A percentile compares a stretch with the other conserved stretches of the same genome.
Conservation (phyloP, 208 protist genomes). For the Acanthamoeba lenticulata region DNA sequence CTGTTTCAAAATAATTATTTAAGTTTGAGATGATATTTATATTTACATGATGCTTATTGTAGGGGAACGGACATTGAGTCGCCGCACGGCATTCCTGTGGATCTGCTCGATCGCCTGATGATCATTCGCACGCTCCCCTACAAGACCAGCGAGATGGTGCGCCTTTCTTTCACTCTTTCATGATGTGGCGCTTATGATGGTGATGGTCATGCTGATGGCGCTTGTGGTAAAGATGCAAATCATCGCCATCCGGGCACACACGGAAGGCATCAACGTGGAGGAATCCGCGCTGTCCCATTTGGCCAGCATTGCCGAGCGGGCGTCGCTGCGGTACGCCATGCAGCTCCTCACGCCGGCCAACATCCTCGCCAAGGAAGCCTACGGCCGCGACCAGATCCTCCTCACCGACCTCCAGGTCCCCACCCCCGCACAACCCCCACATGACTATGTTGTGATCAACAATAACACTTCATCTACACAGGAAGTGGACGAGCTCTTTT, state of each 20-base stretch:
- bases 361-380: slow-evolving; percentile 94
- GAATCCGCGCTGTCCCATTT: slow-evolving; percentile 93
- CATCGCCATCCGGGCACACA: slow-evolving; percentile 94
- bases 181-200: too few species aligned
- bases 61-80: slow-evolving; percentile 97
- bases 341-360: slow-evolving; percentile 98
- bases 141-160: slow-evolving; percentile 91
- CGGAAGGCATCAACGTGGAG: slow-evolving; percentile 95
- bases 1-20: too few species aligned
- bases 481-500: slow-evolving; percentile 96
- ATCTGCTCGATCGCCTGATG: slow-evolving; percentile 99
- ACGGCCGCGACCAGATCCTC: slow-evolving; percentile 92
- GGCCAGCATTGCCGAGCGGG: slow-evolving; percentile 92
- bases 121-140: slow-evolving; percentile 99
- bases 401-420: slow-evolving; percentile 84
- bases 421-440: background rate
- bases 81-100: slow-evolving; percentile 99
- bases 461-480: slow-evolving; percentile 70
- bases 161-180: too few species aligned
- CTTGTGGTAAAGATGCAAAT: slow-evolving; percentile 86
- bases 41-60: too few species aligned
- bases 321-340: slow-evolving; percentile 94
- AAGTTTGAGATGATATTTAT: too few species aligned
- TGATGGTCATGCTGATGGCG: background rate
- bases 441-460: slow-evolving; percentile 78